Base-by-base conservation (phyloP, 257 asterid genomes). In the Primulina huaijiensis region DNA sequence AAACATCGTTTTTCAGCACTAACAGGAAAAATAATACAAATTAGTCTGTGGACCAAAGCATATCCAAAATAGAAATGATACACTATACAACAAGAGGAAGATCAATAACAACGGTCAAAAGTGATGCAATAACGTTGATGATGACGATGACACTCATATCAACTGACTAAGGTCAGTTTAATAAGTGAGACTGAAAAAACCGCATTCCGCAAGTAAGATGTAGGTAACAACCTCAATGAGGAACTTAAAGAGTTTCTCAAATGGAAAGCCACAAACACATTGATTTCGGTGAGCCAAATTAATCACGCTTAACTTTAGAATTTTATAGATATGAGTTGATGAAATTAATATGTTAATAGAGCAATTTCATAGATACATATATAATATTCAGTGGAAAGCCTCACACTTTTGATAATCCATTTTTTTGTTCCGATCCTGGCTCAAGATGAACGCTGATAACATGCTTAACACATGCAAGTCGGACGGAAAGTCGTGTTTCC, bases 281-380 rank as follows among this genome's bases (percentile, higher is more conserved):
- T 83, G 76, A 79, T 73, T 19, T 79, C 79, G 84, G 87, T 84
- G 76, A 62, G 77, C 81, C 25, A 23, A 23, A 23, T 23, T 23
- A 23, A 23, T 23, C 25, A 23, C 1, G 25, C 25, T 23, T 23
- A 23, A 23, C 1, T 23, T 23, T 23, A 1, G 25, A 23, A 23
- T 23, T 23, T 23, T 1, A 23, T 23, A 23, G 1, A 23, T 23
- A 23, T 23, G 25, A 23, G 25, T 23, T 23, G 1, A 23, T 23
- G 25, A 23, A 23, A 23, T 23, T 23, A 23, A 23, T 1, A 23
- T 23, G 25, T 23, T 23, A 23, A 23, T 23, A 23, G 25, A 23
- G 25, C 25, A 23, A 23, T 23, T 23, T 23, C 25, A 23, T 23
- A 23, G 25, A 23, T 23, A 23, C 25, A 23, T 23, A 23, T 1